Percentiles rank a stretch among this genome's conserved stretches.
Conservation (phyloP, 1,284 basidiomycete genomes). For the Apiotrichum siamense region DNA sequence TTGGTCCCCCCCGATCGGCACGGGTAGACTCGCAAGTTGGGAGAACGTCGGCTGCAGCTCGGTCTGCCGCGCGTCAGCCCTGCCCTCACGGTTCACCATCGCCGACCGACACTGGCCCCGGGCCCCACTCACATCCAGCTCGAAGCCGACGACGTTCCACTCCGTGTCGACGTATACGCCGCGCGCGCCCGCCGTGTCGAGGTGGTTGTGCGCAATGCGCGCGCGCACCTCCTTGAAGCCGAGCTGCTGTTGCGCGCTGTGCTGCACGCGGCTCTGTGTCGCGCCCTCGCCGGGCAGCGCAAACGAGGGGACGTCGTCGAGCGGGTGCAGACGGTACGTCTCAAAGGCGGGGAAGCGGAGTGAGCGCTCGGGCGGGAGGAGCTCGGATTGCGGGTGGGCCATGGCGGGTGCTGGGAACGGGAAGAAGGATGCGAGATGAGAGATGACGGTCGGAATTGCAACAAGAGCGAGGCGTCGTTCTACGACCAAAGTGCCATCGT, state of each 20-base stretch:
- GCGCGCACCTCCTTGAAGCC: constrained; percentile 62
- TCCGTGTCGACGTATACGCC: constrained; percentile 64
- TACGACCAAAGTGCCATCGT: too few relatives aligned
- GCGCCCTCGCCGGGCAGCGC: constrained; percentile 32
- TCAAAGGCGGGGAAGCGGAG: constrained; percentile 40
- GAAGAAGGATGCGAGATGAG: too few relatives aligned
- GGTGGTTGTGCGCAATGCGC: constrained; percentile 78
- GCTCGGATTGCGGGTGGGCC: constrained; percentile 17
- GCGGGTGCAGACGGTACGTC: constrained; percentile 38
- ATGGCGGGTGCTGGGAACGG: neutral
- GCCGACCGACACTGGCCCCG: too few relatives aligned
- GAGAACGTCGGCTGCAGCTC: constrained; percentile 55
- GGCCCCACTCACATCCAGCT: constrained; percentile 50
- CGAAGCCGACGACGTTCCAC: constrained; percentile 59
- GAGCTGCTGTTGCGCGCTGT: constrained; percentile 28
- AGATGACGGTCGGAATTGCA: too few relatives aligned
- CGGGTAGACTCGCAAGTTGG: constrained; percentile 59
- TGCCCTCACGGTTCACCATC: constrained; percentile 10
- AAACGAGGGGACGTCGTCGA: constrained; percentile 27
- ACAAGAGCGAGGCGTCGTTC: too few relatives aligned
- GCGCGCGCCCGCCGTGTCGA: constrained; percentile 53
- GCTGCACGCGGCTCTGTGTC: constrained; percentile 35
- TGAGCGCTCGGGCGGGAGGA: constrained; percentile 26
- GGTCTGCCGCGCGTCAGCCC: constrained; percentile 47
- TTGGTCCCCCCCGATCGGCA: constrained; percentile 45